These are phyloP conservation scores for Phlebiopsis flavidoalba DNA, from an alignment of 768 basidiomycete genomes.

Conservation along the genomic window DNA sequence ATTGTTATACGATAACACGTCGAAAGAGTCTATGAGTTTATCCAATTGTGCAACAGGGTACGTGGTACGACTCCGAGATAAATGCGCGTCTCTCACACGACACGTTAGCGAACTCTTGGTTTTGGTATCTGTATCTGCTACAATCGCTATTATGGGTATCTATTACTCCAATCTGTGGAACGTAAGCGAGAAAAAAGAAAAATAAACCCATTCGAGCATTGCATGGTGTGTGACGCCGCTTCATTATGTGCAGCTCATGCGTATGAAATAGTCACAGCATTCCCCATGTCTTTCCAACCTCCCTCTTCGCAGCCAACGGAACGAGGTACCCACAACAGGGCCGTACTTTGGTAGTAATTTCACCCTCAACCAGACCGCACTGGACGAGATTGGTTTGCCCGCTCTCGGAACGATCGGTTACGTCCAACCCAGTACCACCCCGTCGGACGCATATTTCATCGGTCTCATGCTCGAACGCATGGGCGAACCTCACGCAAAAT, in stretches of 20 bases:
- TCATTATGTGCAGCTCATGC: background rate
- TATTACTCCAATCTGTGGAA: slow-evolving; percentile 64
- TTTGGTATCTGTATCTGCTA: slow-evolving; percentile 52
- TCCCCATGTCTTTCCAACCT: slow-evolving; percentile 59
- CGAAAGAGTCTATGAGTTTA: slow-evolving; percentile 40
- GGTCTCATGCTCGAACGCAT: slow-evolving; percentile 42
- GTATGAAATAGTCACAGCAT: slow-evolving; percentile 36
- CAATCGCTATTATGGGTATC: slow-evolving; percentile 44
- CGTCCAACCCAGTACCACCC: background rate
- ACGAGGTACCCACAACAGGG: slow-evolving; percentile 47
- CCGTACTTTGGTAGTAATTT: slow-evolving; percentile 49
- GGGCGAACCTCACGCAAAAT: slow-evolving; percentile 43
- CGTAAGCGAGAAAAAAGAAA: too few species aligned
- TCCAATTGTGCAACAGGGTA: slow-evolving; percentile 54
- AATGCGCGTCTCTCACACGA: background rate
- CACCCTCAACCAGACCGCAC: slow-evolving; percentile 48
- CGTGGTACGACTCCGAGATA: background rate
- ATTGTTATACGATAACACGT: background rate
- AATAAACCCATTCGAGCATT: too few species aligned
- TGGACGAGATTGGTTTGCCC: slow-evolving; percentile 39
- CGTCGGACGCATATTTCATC: background rate
- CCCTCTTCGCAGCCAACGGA: slow-evolving; percentile 51
- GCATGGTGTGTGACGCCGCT: background rate
- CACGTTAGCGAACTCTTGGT: slow-evolving; percentile 48
- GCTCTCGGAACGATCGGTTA: slow-evolving; percentile 28